A percentile compares a stretch with the other conserved stretches of the same genome.
phyloP scores from a whole-genome alignment of 164 flowering plant genomes.

The Macadamia tetraphylla region DNA sequence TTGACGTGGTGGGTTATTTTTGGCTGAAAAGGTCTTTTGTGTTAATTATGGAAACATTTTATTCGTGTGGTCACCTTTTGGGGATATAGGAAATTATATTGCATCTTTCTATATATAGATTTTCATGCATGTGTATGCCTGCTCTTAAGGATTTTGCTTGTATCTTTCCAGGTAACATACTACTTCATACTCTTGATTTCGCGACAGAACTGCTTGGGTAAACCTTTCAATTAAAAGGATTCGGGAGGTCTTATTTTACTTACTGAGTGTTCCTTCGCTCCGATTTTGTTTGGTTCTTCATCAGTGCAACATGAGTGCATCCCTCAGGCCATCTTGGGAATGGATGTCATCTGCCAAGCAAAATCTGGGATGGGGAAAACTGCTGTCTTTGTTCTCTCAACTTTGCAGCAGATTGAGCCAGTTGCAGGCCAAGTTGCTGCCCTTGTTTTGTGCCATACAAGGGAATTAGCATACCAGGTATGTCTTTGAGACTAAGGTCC shows the following conservation, averaged over 20 bases:
- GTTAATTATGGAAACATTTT: too few species aligned
- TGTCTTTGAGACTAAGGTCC: not conserved
- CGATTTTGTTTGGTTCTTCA: conserved; percentile 73
- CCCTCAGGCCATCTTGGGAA: conserved; percentile 96
- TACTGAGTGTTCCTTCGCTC: conserved; percentile 45
- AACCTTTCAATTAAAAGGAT: conserved; percentile 49
- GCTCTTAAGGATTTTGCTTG: not conserved
- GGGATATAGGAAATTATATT: too few species aligned
- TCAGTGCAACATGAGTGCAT: conserved; percentile 99
- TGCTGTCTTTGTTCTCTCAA: conserved; percentile 94
- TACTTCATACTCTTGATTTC: conserved; percentile 35
- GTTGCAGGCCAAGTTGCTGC: conserved; percentile 96
- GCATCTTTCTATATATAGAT: too few species aligned
- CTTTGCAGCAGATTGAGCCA: conserved; percentile 89
- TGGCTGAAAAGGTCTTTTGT: too few species aligned
- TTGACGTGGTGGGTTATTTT: too few species aligned
- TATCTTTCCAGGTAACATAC: conserved; percentile 52
- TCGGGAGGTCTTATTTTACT: conserved; percentile 51
- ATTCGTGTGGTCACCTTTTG: too few species aligned
- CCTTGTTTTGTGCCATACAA: conserved; percentile 93
- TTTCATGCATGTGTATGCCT: too few species aligned
- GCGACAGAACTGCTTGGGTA: conserved; percentile 49
- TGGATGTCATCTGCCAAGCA: conserved; percentile 99
- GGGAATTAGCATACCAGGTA: conserved; percentile 98
- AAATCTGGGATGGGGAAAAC: conserved; percentile 99